Percentiles rank a stretch among this genome's conserved stretches.
These are phyloP conservation scores for Hygrophorus pudorinus DNA, from an alignment of 768 basidiomycete genomes.

Conservation along the genomic window DNA sequence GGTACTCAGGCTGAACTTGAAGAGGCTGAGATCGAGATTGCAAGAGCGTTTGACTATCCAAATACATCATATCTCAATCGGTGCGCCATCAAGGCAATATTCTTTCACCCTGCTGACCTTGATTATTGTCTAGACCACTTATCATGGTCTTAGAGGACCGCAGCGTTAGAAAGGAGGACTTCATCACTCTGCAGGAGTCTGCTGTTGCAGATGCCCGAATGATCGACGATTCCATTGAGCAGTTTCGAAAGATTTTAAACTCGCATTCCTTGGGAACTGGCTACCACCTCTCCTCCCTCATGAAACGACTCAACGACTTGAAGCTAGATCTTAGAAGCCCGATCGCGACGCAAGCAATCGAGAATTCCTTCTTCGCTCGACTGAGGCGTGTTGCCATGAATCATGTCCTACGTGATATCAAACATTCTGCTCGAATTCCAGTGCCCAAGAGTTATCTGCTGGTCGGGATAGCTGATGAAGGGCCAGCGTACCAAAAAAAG, in stretches of 20 bases:
- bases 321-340: slow-evolving; percentile 36
- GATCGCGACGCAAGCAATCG: slow-evolving; percentile 25
- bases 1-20: slow-evolving; percentile 35
- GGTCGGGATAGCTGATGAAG: slow-evolving; percentile 80
- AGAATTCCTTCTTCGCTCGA: slow-evolving; percentile 47
- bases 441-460: slow-evolving; percentile 60
- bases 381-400: slow-evolving; percentile 53
- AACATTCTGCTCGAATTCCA: slow-evolving; percentile 64
- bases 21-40: slow-evolving; percentile 64
- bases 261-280: slow-evolving; percentile 32
- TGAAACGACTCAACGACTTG: slow-evolving; percentile 38
- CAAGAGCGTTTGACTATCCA: slow-evolving; percentile 49
- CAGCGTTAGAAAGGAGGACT: slow-evolving; percentile 46
- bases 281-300: slow-evolving; percentile 41
- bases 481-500: slow-evolving; percentile 45
- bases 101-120: background rate
- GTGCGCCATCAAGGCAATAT: slow-evolving; percentile 23
- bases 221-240: slow-evolving; percentile 44
- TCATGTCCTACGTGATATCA: slow-evolving; percentile 62
- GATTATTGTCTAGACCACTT: slow-evolving; percentile 37
- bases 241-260: slow-evolving; percentile 40
- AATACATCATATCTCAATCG: slow-evolving; percentile 63
- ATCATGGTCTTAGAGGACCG: slow-evolving; percentile 76
- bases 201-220: slow-evolving; percentile 49
- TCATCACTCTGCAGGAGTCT: slow-evolving; percentile 50